phyloP scores from a whole-genome alignment of 179 eudicot genomes.

The Pouteria campechiana region DNA sequence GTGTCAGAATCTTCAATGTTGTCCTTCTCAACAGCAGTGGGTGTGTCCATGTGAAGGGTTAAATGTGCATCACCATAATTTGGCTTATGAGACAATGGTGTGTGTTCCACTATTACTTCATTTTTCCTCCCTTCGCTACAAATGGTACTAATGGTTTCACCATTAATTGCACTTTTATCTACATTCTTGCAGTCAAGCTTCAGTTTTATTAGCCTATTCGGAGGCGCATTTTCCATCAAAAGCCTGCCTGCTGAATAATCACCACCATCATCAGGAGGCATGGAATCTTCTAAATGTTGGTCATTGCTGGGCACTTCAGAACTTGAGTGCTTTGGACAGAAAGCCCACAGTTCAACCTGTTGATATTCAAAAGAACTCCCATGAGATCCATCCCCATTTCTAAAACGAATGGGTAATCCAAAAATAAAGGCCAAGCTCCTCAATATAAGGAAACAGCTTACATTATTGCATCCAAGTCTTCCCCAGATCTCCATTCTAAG shows the following conservation, averaged over 20 bases:
- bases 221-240: slow-evolving; percentile 8
- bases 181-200: slow-evolving; percentile 43
- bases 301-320: slow-evolving; percentile 8
- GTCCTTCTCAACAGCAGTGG: slow-evolving; percentile 18
- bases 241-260: slow-evolving; percentile 15
- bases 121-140: too few relatives aligned
- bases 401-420: neutral
- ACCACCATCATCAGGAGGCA: slow-evolving; percentile 13
- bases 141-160: slow-evolving; percentile 16
- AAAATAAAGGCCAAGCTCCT: neutral
- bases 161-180: slow-evolving; percentile 28
- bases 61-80: slow-evolving; percentile 24
- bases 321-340: slow-evolving; percentile 77
- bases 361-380: neutral
- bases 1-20: slow-evolving; percentile 21
- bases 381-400: neutral
- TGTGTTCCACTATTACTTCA: slow-evolving; percentile 17
- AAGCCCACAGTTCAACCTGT: slow-evolving; percentile 88
- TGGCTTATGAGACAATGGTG: too few relatives aligned
- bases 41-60: slow-evolving; percentile 9
- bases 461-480: slow-evolving; percentile 86
- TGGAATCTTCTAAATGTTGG: slow-evolving; percentile 22
- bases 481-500: slow-evolving; percentile 96
- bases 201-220: slow-evolving; percentile 31
- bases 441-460: slow-evolving; percentile 19